Evolutionary conservation across 2,329 filamentous ascomycete species (phyloP), one percentile per base, ranked within the genome.

Genomic region (Pestalotiopsis sp.): DNA sequence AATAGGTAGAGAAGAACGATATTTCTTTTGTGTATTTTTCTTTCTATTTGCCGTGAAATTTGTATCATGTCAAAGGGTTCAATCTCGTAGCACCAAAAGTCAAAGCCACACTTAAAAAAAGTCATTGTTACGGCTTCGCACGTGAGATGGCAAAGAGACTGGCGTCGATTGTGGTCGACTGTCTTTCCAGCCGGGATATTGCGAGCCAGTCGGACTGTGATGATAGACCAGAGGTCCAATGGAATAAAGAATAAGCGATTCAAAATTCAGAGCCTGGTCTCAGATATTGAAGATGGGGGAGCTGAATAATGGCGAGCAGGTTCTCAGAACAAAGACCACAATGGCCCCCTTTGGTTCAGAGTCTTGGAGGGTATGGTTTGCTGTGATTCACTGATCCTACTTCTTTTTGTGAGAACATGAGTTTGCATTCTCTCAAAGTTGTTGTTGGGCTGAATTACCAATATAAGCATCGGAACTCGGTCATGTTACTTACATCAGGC

Each of bases 101-200:
- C 59, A 62, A 62, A 62, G 59, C 31, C 17, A 62, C 17, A 20
- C 59, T 62, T 36, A 62, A 62, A 62, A 62, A 36, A 62, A 62
- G 20, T 20, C 20, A 62, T 62, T 62, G 59, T 62, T 9, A 62
- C 59, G 7, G 59, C 4, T 23, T 9, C 38, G 17, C 17, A 62
- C 59, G 31, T 36, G n/a, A 62, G 27, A 36, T 36, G 14, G 41
- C 17, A 62, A 62, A 39, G 59, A 62, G 17, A 3, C 14, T 17
- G 13, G 7, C 2, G 59, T 62, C 25, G 38, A 62, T 62, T 41
- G 59, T 62, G 23, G 23, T 27, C 13, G 57, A 9, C 23, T 5
- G 7, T 27, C 6, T 59, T 59, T 14, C 20, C 20, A 58, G 17
- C 4, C 25, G 14, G 12, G 25, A 14, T 17, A 3, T 27, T 14